phyloP scores from a whole-genome alignment of 257 asterid genomes.

The Scutellaria baicalensis region DNA sequence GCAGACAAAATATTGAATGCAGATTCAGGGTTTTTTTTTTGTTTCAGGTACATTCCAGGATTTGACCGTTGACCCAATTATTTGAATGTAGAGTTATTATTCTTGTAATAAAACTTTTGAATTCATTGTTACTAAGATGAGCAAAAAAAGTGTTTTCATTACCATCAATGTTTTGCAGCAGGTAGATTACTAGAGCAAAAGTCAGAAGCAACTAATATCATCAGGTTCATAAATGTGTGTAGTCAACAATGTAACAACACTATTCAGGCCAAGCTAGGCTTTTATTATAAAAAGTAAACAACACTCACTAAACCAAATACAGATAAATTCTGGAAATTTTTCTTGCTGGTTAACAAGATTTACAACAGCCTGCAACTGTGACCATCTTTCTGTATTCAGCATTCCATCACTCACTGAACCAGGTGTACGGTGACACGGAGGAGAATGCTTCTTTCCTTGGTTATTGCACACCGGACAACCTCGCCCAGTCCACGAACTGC shows the following conservation, averaged over 20 bases:
- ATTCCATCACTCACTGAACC: no score
- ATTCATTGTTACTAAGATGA: no score
- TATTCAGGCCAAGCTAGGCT: background rate
- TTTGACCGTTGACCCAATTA: constrained; percentile 65
- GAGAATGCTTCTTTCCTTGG: background rate
- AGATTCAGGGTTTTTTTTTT: constrained; percentile 1
- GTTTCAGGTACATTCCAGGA: constrained; percentile 31
- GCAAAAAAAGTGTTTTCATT: background rate
- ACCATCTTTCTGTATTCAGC: background rate
- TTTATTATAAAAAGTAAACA: background rate
- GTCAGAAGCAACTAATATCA: background rate
- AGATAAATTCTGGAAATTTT: background rate
- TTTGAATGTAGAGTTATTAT: no score
- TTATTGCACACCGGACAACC: constrained; percentile 82
- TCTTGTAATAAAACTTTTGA: background rate
- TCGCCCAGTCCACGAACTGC: constrained; percentile 99
- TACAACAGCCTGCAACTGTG: background rate
- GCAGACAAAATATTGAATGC: constrained; percentile 16
- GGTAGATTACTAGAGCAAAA: background rate
- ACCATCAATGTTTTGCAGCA: background rate
- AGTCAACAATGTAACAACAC: background rate
- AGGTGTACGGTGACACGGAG: background rate
- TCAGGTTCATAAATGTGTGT: background rate
- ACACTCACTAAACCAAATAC: background rate
- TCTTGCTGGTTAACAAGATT: background rate